phyloP scores from a whole-genome alignment of 2,329 filamentous ascomycete genomes.

The Anthostomella pinea region DNA sequence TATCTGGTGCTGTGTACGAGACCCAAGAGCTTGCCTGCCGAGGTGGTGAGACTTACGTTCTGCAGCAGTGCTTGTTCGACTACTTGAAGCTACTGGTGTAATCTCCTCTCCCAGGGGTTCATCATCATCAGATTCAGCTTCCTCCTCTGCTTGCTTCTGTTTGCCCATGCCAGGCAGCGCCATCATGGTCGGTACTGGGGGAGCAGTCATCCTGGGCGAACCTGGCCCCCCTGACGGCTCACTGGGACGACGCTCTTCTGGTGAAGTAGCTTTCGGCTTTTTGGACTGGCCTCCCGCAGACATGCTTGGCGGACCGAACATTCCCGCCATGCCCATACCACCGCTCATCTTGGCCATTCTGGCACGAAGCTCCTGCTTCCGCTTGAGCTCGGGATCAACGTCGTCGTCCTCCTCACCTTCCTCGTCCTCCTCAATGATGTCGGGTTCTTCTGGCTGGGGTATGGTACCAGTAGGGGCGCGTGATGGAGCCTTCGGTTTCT shows the following conservation, averaged over 20 bases:
- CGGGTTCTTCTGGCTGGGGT: constrained; percentile 34
- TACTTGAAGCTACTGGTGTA: constrained; percentile 29
- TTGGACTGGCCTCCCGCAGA: constrained; percentile 54
- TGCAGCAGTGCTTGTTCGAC: constrained; percentile 17
- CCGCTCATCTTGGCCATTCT: constrained; percentile 99
- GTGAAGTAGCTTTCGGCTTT: constrained; percentile 52
- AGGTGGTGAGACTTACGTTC: constrained; percentile 25
- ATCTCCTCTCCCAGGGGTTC: constrained; percentile 34
- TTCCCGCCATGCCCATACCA: constrained; percentile 83
- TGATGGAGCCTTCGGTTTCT: constrained; percentile 43
- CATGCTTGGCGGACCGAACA: constrained; percentile 76
- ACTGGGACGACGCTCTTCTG: constrained; percentile 39
- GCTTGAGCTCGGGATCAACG: constrained; percentile 79
- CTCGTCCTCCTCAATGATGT: constrained; percentile 55
- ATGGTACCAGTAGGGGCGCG: constrained; percentile 39
- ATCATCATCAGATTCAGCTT: constrained; percentile 49
- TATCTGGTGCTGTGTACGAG: constrained; percentile 14
- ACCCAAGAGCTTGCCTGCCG: constrained; percentile 13
- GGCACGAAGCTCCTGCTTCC: constrained; percentile 84
- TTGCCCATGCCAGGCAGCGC: constrained; percentile 71
- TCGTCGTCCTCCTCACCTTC: constrained; percentile 81
- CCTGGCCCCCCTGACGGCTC: constrained; percentile 42
- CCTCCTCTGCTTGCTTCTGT: constrained; percentile 46
- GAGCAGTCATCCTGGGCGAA: constrained; percentile 44
- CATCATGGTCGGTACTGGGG: constrained; percentile 59